phyloP scores from a whole-genome alignment of 805 yeast species.

The Metschnikowia anglica region DNA sequence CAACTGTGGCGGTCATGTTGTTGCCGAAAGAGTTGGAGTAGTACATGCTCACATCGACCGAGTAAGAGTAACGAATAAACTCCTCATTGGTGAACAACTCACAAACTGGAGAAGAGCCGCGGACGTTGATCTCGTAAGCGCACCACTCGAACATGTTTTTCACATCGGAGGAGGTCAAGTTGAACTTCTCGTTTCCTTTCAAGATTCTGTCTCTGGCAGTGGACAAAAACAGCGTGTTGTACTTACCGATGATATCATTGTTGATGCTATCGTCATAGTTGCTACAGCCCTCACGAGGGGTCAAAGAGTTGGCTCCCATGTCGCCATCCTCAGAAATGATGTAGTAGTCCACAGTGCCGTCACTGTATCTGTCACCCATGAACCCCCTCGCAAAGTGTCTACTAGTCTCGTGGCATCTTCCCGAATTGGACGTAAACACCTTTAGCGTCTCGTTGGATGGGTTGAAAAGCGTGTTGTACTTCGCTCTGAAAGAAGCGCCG shows the following conservation, averaged over 20 bases:
- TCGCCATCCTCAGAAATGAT: constrained; percentile 46
- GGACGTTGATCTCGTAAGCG: constrained; percentile 71
- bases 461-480: constrained; percentile 49
- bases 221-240: constrained; percentile 45
- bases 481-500: constrained; percentile 49
- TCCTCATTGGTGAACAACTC: constrained; percentile 66
- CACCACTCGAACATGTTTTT: constrained; percentile 57
- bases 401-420: constrained; percentile 57
- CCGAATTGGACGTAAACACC: constrained; percentile 54
- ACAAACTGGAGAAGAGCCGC: constrained; percentile 68
- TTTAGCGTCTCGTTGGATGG: constrained; percentile 35
- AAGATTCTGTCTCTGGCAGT: constrained; percentile 59
- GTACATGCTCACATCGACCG: constrained; percentile 56
- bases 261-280: constrained; percentile 36
- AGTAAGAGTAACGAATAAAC: constrained; percentile 60
- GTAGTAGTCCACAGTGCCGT: constrained; percentile 34
- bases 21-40: constrained; percentile 66
- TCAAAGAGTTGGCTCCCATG: constrained; percentile 59
- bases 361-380: constrained; percentile 42
- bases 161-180: constrained; percentile 54
- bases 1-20: constrained; percentile 55
- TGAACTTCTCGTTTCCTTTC: constrained; percentile 50
- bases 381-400: constrained; percentile 60
- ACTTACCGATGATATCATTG: constrained; percentile 25
- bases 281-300: constrained; percentile 49